Base-by-base conservation (phyloP, 768 basidiomycete genomes). In the Kwoniella dendrophila region DNA sequence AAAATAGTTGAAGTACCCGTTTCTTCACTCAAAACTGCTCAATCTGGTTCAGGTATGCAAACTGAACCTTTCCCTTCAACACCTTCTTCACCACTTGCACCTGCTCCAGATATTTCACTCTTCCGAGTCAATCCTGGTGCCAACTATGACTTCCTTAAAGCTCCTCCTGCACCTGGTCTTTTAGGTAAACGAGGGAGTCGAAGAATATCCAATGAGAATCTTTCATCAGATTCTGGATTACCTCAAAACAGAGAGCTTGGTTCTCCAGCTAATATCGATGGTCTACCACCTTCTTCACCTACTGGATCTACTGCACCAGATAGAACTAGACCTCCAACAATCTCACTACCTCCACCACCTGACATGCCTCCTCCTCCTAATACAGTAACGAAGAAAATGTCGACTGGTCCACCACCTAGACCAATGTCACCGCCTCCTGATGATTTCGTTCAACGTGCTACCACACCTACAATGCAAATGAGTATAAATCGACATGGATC, bases 391-490 rank as follows among this genome's bases (percentile, higher is more conserved):
- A 92, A 88, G 81, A 85, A 88, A 55, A 92, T 92, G 47, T 90
- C 92, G 0, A 90, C 86, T 64, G 78, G 80, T 4, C 89, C 89
- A 11, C 93, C 94, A 0, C 88, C 90, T 29, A 83, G 94, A 44
- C 95, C 95, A 0, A 88, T 87, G 3, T 97, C 95, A 0, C 94
- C 95, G 1, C 94, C 93, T 4, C 95, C 93, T 18, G 82, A 88
- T 18, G 93, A 97, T 59, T 88, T 96, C 73, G 87, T 96, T 63
- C 88, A 91, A 72, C 89, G 94, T 14, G 92, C 94, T 1, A 68
- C 71, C 20, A 78, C 76, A 7, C 80, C 80, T 1, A 67, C 64
- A 1, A 51, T 65, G 45, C 69, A 74, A 47, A 60, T 62, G 22
- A 34, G 47, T 29, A 53, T 63, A 27, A 53, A 68, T 18, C 50